A percentile compares a stretch with the other conserved stretches of the same genome.
These are phyloP conservation scores for Aspergillus bombycis DNA, from an alignment of 2,329 filamentous ascomycete species.

Conservation along the genomic window DNA sequence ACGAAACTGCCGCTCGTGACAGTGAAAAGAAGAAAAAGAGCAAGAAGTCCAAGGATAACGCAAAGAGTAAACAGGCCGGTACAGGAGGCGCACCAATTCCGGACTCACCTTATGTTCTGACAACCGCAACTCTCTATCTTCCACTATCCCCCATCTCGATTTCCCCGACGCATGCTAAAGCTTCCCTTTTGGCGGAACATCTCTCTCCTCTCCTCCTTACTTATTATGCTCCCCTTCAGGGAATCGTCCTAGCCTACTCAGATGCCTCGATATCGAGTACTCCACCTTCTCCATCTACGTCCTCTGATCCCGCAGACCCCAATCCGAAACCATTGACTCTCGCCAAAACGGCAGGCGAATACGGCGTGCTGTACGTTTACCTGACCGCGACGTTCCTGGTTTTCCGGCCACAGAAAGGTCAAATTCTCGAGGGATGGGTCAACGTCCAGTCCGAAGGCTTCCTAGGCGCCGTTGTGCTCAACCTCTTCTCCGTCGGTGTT, in stretches of 20 bases:
- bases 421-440: conserved; percentile 76
- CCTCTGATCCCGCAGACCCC: conserved; percentile 30
- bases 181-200: conserved; percentile 63
- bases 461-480: conserved; percentile 85
- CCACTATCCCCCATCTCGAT: conserved; percentile 61
- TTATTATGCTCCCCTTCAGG: conserved; percentile 62
- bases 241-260: conserved; percentile 60
- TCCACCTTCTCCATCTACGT: conserved; percentile 39
- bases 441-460: conserved; percentile 89
- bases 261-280: conserved; percentile 46
- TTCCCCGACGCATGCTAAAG: conserved; percentile 55
- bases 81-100: conserved; percentile 30
- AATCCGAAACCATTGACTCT: conserved; percentile 45
- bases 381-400: conserved; percentile 84
- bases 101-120: conserved; percentile 73
- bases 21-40: conserved; percentile 27
- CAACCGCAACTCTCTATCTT: conserved; percentile 75
- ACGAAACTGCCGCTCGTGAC: conserved; percentile 25
- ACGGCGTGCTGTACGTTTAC: conserved; percentile 84
- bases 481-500: conserved; percentile 89
- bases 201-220: conserved; percentile 66
- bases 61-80: conserved; percentile 36
- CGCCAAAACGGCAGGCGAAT: conserved; percentile 68
- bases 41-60: conserved; percentile 39
- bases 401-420: conserved; percentile 74